Conservation (phyloP, 768 basidiomycete genomes). For the Dentipellis sp. region DNA sequence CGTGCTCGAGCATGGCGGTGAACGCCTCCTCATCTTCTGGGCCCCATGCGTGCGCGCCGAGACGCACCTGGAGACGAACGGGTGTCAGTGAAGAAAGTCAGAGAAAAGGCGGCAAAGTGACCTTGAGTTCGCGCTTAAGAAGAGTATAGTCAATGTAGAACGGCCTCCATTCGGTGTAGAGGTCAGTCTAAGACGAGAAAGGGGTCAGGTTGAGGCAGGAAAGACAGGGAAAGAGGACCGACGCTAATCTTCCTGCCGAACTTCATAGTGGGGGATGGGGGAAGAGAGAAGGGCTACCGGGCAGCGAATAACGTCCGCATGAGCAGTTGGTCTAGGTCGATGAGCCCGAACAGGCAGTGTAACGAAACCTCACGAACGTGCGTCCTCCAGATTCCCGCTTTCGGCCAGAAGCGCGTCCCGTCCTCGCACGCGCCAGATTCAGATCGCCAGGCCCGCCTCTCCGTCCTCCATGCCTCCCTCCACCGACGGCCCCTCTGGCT, state of each 20-base stretch:
- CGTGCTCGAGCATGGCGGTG: slow-evolving; percentile 64
- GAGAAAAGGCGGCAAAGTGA: slow-evolving; percentile 18
- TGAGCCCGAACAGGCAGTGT: not conserved
- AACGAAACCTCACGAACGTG: not conserved
- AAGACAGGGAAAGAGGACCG: slow-evolving; percentile 15
- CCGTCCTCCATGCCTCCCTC: slow-evolving; percentile 5
- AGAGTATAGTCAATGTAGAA: slow-evolving; percentile 87
- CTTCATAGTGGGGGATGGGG: slow-evolving; percentile 44
- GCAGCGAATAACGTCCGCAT: too few species aligned
- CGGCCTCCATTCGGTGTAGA: slow-evolving; percentile 86
- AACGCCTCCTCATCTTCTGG: slow-evolving; percentile 78
- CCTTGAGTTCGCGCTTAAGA: slow-evolving; percentile 88
- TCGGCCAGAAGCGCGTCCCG: not conserved
- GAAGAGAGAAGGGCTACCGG: not conserved
- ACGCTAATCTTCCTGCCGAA: slow-evolving; percentile 75
- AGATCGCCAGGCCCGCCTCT: not conserved
- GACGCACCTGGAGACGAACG: slow-evolving; percentile 30
- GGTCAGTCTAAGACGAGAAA: slow-evolving; percentile 46
- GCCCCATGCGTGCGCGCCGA: slow-evolving; percentile 55
- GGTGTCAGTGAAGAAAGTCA: not conserved
- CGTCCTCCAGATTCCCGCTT: not conserved
- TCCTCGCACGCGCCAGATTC: not conserved
- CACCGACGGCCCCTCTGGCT: slow-evolving; percentile 1
- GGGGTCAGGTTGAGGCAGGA: not conserved
- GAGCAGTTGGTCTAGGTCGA: not conserved